Base-by-base conservation (phyloP, 345 rosid species). In the Euclidium syriacum region DNA sequence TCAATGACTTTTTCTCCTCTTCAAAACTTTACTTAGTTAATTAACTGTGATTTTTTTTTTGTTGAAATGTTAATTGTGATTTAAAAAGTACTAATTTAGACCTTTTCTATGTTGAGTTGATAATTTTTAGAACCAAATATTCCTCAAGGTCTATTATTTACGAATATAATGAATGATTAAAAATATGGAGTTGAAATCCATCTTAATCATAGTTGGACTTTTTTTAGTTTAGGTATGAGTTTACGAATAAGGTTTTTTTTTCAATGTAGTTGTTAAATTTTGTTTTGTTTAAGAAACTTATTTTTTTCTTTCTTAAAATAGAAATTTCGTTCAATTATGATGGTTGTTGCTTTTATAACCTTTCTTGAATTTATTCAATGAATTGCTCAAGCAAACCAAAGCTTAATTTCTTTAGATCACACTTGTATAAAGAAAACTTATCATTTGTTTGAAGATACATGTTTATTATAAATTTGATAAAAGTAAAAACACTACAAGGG, bases 101-200 rank as follows among this genome's bases (percentile, higher is more conserved):
- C 33, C 8, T 29, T 29, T 29, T 29, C 33, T 30, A 24, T 23
- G 34, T 40, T 58, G 26, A 58, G 32, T 24, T 41, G 6, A 5
- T 46, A 42, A n/a, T n/a, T 10, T 25, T 24, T 18, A 3, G 7
- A 38, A 58, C 22, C 22, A 30, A 30, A 4, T 29, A 23, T 10
- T 33, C 18, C 6, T 51, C 41, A 25, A 24, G 10, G 25, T 44
- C 0, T 43, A 33, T 32, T 43, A 0, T 44, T 29, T 10, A 32
- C 25, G 52, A 16, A 6, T 52, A 10, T 11, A 41, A 10, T 52
- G 10, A 33, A 16, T 42, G 39, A 32, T 59, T 58, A 36, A 29
- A 49, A 30, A 32, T 16, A 41, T 5, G 32, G 67, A 59, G 59
- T 68, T 68, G 62, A 68, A 35, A 60, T 25, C 61, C 7, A 60